These are phyloP conservation scores for Choiromyces venosus DNA, from an alignment of 495 filamentous ascomycete genomes.

Conservation along the genomic window DNA sequence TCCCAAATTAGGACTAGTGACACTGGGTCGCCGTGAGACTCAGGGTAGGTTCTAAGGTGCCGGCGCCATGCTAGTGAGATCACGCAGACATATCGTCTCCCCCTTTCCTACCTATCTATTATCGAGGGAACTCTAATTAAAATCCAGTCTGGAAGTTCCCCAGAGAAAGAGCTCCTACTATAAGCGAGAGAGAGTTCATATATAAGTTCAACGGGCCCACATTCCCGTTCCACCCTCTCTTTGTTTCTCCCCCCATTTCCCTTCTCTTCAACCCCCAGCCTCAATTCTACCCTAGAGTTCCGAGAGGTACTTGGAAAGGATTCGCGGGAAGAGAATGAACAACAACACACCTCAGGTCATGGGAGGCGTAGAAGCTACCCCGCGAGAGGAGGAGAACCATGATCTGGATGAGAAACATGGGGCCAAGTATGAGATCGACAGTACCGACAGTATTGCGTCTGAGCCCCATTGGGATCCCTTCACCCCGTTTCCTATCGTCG, in stretches of 20 bases:
- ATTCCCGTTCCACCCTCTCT: conserved; percentile 1
- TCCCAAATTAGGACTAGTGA: too few species aligned
- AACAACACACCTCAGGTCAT: conserved; percentile 16
- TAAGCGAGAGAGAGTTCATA: background rate
- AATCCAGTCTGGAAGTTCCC: background rate
- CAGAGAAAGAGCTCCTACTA: background rate
- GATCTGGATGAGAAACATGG: conserved; percentile 21
- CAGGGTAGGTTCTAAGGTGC: too few species aligned
- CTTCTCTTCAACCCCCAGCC: conserved; percentile 5
- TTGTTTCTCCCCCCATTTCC: background rate
- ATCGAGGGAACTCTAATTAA: background rate
- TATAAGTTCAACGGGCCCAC: background rate
- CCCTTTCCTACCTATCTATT: background rate
- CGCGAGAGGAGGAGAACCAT: background rate
- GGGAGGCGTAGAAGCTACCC: conserved; percentile 6
- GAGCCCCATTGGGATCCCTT: conserved; percentile 44
- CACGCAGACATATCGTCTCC: background rate
- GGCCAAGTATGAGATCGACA: conserved; percentile 28
- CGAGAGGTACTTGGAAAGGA: background rate
- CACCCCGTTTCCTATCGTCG: conserved; percentile 48
- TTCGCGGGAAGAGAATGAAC: conserved; percentile 18
- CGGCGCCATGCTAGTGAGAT: background rate
- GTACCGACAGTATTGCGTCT: background rate
- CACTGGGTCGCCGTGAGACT: too few species aligned
- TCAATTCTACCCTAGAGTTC: background rate